Base-by-base conservation (phyloP, 768 basidiomycete species). In the Hortiboletus campestris region DNA sequence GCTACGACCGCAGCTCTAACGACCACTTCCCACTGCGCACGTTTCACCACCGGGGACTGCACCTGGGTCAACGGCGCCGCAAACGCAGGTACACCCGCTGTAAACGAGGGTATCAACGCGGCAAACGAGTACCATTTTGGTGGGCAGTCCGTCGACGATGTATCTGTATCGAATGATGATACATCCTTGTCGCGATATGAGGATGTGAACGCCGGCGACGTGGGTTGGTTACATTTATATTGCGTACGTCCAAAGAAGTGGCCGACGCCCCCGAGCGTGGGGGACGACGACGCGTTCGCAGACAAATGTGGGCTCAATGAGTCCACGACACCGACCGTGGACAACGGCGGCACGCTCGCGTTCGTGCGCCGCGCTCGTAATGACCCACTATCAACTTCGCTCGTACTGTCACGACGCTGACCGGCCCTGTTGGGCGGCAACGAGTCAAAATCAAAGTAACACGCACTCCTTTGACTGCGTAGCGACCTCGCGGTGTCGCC, bases 11-110 rank as follows among this genome's bases (percentile, higher is more conserved):
- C 76, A 3, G 85, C 85, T 36, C 87, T 76, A 28, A 88, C 74
- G 31, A 91, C 87, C 29, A 92, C 86, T 70, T 91, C 89, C 91
- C 90, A 92, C 62, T 93, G 91, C 3, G 83, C 88, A n/a, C 91
- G 79, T 49, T 82, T 78, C 48, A 91, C 82, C 53, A 86, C 77
- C 16, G 88, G 84, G 56, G 80, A 88, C 47, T 88, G 76, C 20
- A 92, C 76, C 39, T 77, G 78, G 41, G 90, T 90, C 53, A 92
- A 72, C 32, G 88, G 86, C 20, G 80, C 73, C 19, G 83, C 79
- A 58, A 91, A 91, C 42, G 88, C 83, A 2, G 89, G 89, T 16
- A 90, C 88, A 12, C 67, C 69, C 19, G 62, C 60, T 25, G 67
- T 72, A 35, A 73, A 72, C 22, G 70, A 67, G 0, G 70, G 72